Conservation (phyloP, 805 yeast genomes). For the Candida tibetensis region DNA sequence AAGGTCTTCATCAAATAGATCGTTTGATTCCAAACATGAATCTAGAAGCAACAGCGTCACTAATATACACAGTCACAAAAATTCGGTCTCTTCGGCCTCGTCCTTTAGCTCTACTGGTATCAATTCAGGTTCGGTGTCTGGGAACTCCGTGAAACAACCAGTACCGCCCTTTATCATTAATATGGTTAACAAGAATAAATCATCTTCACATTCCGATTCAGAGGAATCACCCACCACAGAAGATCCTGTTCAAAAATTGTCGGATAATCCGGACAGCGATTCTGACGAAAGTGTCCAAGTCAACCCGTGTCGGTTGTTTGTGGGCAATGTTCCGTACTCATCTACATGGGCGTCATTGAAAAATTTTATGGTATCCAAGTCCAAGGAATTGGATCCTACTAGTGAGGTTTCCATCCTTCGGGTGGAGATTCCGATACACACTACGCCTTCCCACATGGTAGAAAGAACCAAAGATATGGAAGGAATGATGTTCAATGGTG, state of each 20-base stretch:
- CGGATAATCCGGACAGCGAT: constrained; percentile 18
- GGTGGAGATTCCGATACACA: constrained; percentile 43
- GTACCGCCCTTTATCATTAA: constrained; percentile 28
- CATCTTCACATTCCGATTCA: constrained; percentile 4
- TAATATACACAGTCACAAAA: constrained; percentile 7
- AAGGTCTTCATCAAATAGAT: constrained; percentile 13
- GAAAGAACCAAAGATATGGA: not conserved
- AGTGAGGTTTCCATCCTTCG: constrained; percentile 26
- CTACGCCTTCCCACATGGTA: not conserved
- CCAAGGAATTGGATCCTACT: constrained; percentile 26
- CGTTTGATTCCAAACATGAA: constrained; percentile 12
- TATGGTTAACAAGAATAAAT: constrained; percentile 15
- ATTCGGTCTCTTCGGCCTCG: constrained; percentile 10
- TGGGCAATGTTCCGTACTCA: constrained; percentile 56
- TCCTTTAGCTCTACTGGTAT: constrained; percentile 2
- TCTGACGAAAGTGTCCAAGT: constrained; percentile 24
- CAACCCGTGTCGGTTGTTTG: constrained; percentile 45
- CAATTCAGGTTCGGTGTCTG: constrained; percentile 1
- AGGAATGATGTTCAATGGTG: not conserved
- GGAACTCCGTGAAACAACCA: constrained; percentile 10
- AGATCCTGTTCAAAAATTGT: constrained; percentile 10
- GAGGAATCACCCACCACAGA: constrained; percentile 2
- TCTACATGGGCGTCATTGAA: constrained; percentile 37
- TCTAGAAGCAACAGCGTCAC: constrained; percentile 12
- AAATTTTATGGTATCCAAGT: constrained; percentile 22